A percentile compares a stretch with the other conserved stretches of the same genome.
phyloP scores from a whole-genome alignment of 148 eudicot genomes.

The Dianthus caryophyllus region DNA sequence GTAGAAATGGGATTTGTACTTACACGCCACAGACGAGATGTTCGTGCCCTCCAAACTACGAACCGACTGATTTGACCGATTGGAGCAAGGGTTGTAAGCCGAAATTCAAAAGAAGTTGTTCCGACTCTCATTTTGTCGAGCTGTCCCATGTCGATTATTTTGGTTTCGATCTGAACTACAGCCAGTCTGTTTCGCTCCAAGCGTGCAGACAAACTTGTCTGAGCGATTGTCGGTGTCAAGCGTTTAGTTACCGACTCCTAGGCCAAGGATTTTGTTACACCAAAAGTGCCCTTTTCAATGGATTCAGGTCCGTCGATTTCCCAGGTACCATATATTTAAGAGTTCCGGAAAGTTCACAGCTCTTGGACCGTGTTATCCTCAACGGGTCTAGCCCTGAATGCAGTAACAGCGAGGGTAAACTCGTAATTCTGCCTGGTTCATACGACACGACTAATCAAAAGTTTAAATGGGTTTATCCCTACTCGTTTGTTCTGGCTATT shows the following conservation, averaged over 20 bases:
- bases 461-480: slow-evolving; percentile 47
- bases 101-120: slow-evolving; percentile 28
- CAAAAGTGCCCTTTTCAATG: slow-evolving; percentile 48
- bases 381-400: slow-evolving; percentile 28
- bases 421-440: slow-evolving; percentile 9
- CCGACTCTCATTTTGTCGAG: slow-evolving; percentile 42
- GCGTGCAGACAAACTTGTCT: slow-evolving; percentile 38
- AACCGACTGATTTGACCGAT: slow-evolving; percentile 30
- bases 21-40: slow-evolving; percentile 41
- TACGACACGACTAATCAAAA: slow-evolving; percentile 23
- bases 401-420: slow-evolving; percentile 9
- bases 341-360: slow-evolving; percentile 30
- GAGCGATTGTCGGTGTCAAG: slow-evolving; percentile 39
- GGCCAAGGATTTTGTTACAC: slow-evolving; percentile 37
- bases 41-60: slow-evolving; percentile 45
- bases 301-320: slow-evolving; percentile 27
- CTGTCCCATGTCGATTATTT: slow-evolving; percentile 42
- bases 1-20: slow-evolving; percentile 46
- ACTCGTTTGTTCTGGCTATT: slow-evolving; percentile 37
- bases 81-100: slow-evolving; percentile 60
- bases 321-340: slow-evolving; percentile 36
- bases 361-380: slow-evolving; percentile 14
- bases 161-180: slow-evolving; percentile 42
- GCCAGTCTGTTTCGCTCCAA: slow-evolving; percentile 18
- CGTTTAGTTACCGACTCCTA: slow-evolving; percentile 38